Evolutionary conservation across 1,284 basidiomycete species (phyloP), one percentile per base, ranked within the genome.

Genomic region (Ceratobasidium sp.): DNA sequence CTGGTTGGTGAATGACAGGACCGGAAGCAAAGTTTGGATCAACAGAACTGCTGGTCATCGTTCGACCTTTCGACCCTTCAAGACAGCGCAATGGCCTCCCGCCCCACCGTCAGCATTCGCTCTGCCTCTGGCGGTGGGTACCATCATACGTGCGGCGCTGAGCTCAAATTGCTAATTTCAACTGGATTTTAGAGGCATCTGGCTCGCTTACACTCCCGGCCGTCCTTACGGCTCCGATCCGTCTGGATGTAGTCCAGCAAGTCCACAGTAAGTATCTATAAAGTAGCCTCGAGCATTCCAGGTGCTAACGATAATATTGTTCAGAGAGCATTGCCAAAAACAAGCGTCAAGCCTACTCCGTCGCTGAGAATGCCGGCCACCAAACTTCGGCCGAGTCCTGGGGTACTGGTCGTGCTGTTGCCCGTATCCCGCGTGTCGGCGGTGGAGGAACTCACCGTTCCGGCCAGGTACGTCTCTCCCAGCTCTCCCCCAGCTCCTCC

Each of bases 351-450:
- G 90, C 97, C 60, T 98, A 99, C 85, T 87, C 96, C 79, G 97
- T 99, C 80, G 93, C 91, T 82, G 92, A 92, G 85, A 97, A 98
- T 85, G 97, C 97, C 77, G 97, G 97, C 80, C 95, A 98, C 87
- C 97, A 99, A 85, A 99, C 97, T 79, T 94, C 92, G 76, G 97
- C 97, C 77, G 95, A 97, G 84, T 99, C 97, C 65, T 99, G 97
- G 97, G 97, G 97, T 86, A 99, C 97, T 78, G 97, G 97, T 92
- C 96, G 97, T 86, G 97, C 97, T 79, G 97, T 99, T 77, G 97
- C 97, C 60, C 97, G 97, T 97, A 99, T 99, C 82, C 97, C 97
- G 84, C 97, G 97, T 94, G 97, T 99, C 76, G 95, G 95, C 82
- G 97, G 97, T 83, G 93, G 94, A 83, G 97, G 97, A 85, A 99